These are phyloP conservation scores for Pleurotus eryngii DNA, from an alignment of 768 basidiomycete species.

Conservation along the genomic window DNA sequence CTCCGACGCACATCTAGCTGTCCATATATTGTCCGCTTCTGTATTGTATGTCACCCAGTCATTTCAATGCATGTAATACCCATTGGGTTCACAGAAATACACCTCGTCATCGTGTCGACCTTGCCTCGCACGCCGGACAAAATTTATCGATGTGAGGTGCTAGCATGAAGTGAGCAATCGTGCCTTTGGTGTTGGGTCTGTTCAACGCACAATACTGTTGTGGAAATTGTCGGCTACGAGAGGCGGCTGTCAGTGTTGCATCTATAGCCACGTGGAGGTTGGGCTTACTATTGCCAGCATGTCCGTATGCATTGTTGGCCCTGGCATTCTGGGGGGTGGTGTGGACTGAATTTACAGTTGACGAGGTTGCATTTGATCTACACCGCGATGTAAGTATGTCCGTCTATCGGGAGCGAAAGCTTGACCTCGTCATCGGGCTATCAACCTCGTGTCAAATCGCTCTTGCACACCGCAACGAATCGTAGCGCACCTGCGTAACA, in stretches of 20 bases:
- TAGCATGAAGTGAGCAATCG: slow-evolving; percentile 19
- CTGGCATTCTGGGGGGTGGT: slow-evolving; percentile 46
- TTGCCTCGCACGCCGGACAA: slow-evolving; percentile 47
- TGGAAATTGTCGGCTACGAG: slow-evolving; percentile 53
- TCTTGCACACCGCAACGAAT: not conserved
- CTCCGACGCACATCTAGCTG: not conserved
- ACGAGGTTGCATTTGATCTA: slow-evolving; percentile 62
- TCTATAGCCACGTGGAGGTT: not conserved
- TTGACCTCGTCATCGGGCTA: slow-evolving; percentile 60
- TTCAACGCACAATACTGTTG: slow-evolving; percentile 56
- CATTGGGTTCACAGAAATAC: slow-evolving; percentile 10
- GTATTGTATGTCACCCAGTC: not conserved
- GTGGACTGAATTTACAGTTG: slow-evolving; percentile 62
- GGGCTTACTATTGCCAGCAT: slow-evolving; percentile 71
- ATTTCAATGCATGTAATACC: not conserved
- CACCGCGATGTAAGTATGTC: not conserved
- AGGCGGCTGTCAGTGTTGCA: slow-evolving; percentile 18
- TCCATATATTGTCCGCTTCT: slow-evolving; percentile 1
- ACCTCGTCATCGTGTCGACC: not conserved
- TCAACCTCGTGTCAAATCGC: not conserved
- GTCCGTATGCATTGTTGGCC: slow-evolving; percentile 49
- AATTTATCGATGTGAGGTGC: slow-evolving; percentile 58
- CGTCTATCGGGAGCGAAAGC: not conserved
- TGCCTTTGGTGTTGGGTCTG: slow-evolving; percentile 1
- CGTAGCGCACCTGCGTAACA: slow-evolving; percentile 39